Base-by-base conservation (phyloP, 352 stramenopile species). In the Globisporangium nodosum region DNA sequence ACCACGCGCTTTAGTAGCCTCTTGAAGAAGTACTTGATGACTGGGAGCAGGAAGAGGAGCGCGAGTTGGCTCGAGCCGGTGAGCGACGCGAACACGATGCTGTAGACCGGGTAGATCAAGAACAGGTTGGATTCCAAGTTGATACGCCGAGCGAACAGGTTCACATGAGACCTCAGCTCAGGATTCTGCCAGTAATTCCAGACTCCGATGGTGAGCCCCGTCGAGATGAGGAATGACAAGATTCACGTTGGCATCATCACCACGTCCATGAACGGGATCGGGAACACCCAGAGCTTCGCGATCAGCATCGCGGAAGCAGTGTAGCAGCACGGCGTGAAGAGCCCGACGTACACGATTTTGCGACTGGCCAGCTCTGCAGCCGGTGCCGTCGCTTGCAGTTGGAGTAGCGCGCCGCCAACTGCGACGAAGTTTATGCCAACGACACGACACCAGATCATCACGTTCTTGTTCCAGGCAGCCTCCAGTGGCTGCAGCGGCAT, bases 31-130 rank as follows among this genome's bases (percentile, higher is more conserved):
- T 70, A 33, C 13, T 84, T 84, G 20, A 81, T 62, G 5, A 52
- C 35, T n/a, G 73, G 71, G 0, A 84, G 39, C 6, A 76, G 20
- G 5, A 54, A 54, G 6, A 78, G 59, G 46, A 76, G 68, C 2
- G 27, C 54, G 12, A 69, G 12, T 39, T 73, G 61, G 4, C 55
- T 52, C 20, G 54, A 1, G 4, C 39, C 43, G 6, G 54, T 55
- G n/a, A 78, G 51, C 1, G 48, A 48, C 1, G 60, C 54, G 48
- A 74, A 83, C 5, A 65, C 4, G 0, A 61, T 62, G 54, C 71
- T 64, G 16, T 78, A 70, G 0, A 46, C 54, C 5, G 63, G 56
- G 45, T 78, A 80, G 47, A 83, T 53, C 0, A 61, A 8, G 13
- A 75, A 6, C 5, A 83, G 52, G 0, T 58, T 70, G 0, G 27